phyloP scores from a whole-genome alignment of 805 yeast genomes.

The Debaryomyces prosopidis region DNA sequence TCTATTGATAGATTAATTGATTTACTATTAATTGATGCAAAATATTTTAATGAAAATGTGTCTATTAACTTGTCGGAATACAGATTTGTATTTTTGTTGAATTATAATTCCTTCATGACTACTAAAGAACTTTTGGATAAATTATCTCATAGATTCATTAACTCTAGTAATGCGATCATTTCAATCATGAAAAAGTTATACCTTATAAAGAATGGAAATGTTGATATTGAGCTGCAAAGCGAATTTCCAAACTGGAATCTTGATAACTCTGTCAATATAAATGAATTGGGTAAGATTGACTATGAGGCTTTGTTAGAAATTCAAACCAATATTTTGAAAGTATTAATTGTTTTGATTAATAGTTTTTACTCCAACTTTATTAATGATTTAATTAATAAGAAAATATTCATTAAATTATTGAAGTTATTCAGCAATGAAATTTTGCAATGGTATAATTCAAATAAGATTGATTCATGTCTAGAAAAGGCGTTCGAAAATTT shows the following conservation, averaged over 20 bases:
- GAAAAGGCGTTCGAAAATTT: conserved; percentile 39
- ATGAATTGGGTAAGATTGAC: conserved; percentile 50
- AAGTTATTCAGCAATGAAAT: conserved; percentile 70
- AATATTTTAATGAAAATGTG: conserved; percentile 50
- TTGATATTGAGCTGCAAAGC: conserved; percentile 8
- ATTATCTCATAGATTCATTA: conserved; percentile 40
- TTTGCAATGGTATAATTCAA: conserved; percentile 46
- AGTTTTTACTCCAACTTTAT: conserved; percentile 76
- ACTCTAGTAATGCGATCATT: conserved; percentile 45
- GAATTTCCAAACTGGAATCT: conserved; percentile 63
- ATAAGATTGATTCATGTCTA: conserved; percentile 34
- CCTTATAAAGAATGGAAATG: conserved; percentile 12
- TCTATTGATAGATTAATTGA: conserved; percentile 77
- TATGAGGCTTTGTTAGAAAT: conserved; percentile 72
- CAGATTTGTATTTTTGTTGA: conserved; percentile 42
- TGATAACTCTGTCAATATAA: conserved; percentile 37
- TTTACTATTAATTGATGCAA: conserved; percentile 68
- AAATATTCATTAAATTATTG: conserved; percentile 61
- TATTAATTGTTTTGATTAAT: conserved; percentile 65
- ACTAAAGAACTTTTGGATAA: conserved; percentile 41
- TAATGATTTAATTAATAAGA: conserved; percentile 62
- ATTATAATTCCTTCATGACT: conserved; percentile 39
- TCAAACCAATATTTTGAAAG: conserved; percentile 79
- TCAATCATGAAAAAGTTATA: conserved; percentile 40
- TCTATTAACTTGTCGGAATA: conserved; percentile 40